Evolutionary conservation across 441 rosid species (phyloP), one percentile per base, ranked within the genome.

Genomic region (Dalechampia spathulata): DNA sequence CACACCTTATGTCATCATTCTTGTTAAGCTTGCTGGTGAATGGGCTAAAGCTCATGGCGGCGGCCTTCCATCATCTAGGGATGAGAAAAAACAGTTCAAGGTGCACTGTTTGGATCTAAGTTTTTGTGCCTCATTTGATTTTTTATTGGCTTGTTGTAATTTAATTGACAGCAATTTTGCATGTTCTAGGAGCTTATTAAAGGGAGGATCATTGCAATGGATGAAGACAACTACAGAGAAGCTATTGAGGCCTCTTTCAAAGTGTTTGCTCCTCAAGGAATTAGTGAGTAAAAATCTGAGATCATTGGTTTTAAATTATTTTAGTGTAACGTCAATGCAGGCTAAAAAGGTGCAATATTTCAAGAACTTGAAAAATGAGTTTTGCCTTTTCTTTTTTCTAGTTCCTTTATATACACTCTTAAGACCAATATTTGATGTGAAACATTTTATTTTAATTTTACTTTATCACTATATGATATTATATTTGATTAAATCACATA

Each of bases 211-310:
- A 55, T 74, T 66, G 67, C 92, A 15, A 26, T 65, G 27, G 97
- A 92, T 50, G 99, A 92, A 70, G 97, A 92, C 62, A 92, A 92
- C 74, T 89, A 85, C 69, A 78, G 69, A 77, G 97, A 89, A 86
- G 97, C 99, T 43, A 70, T 69, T 12, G 95, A 80, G 57, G 82
- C 90, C 58, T 75, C 96, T 64, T 86, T 85, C 61, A 89, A 92
- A 76, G 88, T 92, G 58, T 89, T 78, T 79, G 82, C 90, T 63
- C 77, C 95, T 65, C 76, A 55, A 59, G 99, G 97, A 80, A 79
- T 87, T 49, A 82, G 99, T 92, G 67, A 86, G 96, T 81, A 60
- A 20, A 66, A 50, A 43, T 36, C 32, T 44, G 44, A 32, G 45
- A 67, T 58, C 27, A 23, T 49, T 45, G 34, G 51, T 15, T 46